A percentile compares a stretch with the other conserved stretches of the same genome.
phyloP scores from a whole-genome alignment of 2,329 filamentous ascomycete species.

The Aspergillus fructus region DNA sequence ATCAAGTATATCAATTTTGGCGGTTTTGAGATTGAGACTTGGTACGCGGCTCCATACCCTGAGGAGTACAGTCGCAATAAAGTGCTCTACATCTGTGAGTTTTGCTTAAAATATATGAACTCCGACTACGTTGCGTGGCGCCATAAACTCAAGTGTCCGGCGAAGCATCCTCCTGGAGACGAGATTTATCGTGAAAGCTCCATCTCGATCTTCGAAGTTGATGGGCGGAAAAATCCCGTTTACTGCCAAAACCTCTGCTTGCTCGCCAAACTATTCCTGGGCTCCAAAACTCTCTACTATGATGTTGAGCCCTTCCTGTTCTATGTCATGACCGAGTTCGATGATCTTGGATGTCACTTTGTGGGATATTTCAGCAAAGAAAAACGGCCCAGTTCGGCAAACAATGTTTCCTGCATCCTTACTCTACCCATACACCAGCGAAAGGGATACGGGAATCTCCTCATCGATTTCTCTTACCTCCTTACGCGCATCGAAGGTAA shows the following conservation, averaged over 20 bases:
- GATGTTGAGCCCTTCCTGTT: constrained; percentile 99
- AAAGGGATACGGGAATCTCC: constrained; percentile 91
- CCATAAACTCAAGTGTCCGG: constrained; percentile 94
- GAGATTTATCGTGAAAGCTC: constrained; percentile 96
- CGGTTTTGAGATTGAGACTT: constrained; percentile 96
- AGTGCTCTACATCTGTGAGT: constrained; percentile 98
- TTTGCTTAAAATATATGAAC: constrained; percentile 99
- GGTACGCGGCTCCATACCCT: constrained; percentile 97
- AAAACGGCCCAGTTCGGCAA: constrained; percentile 88
- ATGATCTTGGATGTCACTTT: constrained; percentile 86
- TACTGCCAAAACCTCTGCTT: constrained; percentile 97
- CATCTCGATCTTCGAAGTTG: constrained; percentile 95
- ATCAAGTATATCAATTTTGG: constrained; percentile 99
- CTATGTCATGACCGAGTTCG: constrained; percentile 92
- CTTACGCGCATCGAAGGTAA: constrained; percentile 90
- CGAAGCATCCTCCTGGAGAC: constrained; percentile 94
- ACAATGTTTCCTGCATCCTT: constrained; percentile 96
- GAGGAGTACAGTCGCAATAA: constrained; percentile 97
- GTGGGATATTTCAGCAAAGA: constrained; percentile 99
- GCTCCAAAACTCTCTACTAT: constrained; percentile 98
- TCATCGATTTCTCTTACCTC: constrained; percentile 98
- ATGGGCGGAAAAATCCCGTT: constrained; percentile 87
- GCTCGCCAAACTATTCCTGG: constrained; percentile 92
- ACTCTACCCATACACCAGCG: constrained; percentile 95
- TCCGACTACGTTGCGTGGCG: constrained; percentile 98